These are phyloP conservation scores for Globisporangium ultimum DNA, from an alignment of 352 stramenopile genomes.

Conservation along the genomic window DNA sequence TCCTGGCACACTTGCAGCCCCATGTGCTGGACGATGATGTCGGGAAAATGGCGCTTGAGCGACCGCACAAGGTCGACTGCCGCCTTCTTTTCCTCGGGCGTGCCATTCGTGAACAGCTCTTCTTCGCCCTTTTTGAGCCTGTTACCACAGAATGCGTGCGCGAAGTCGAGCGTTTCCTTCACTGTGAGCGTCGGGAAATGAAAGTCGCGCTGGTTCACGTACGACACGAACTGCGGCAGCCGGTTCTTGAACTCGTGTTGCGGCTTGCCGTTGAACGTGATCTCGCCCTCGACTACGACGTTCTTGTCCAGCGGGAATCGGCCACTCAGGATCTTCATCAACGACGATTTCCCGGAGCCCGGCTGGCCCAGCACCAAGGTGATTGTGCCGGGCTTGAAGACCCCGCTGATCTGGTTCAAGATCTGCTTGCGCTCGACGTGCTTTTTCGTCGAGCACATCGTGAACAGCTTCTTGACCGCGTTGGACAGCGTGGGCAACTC, in stretches of 20 bases:
- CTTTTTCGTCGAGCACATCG: conserved; percentile 15
- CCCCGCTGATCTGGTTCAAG: conserved; percentile 18
- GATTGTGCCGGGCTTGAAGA: conserved; percentile 25
- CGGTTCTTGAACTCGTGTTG: conserved; percentile 17
- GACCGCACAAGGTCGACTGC: conserved; percentile 8
- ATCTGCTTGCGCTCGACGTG: conserved; percentile 22
- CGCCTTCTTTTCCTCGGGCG: conserved; percentile 22
- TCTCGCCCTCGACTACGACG: conserved; percentile 16
- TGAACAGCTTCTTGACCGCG: conserved; percentile 10
- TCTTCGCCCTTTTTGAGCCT: conserved; percentile 20
- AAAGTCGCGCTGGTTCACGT: conserved; percentile 21
- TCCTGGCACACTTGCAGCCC: conserved; percentile 30
- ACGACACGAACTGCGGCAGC: conserved; percentile 21
- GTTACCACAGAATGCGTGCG: conserved; percentile 20
- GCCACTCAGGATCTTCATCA: conserved; percentile 26
- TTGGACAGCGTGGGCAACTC: conserved; percentile 9
- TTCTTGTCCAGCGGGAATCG: conserved; percentile 19
- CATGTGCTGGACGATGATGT: conserved; percentile 30
- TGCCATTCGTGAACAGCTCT: conserved; percentile 26
- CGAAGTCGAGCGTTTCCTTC: conserved; percentile 26
- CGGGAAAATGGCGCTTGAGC: conserved; percentile 14
- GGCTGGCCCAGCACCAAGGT: conserved; percentile 29
- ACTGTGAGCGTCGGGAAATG: conserved; percentile 26
- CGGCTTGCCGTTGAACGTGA: conserved; percentile 24
- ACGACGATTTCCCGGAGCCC: conserved; percentile 22